Evolutionary conservation across 2,329 filamentous ascomycete species (phyloP), one percentile per base, ranked within the genome.

Genomic region (Pseudocercospora fijiensis): DNA sequence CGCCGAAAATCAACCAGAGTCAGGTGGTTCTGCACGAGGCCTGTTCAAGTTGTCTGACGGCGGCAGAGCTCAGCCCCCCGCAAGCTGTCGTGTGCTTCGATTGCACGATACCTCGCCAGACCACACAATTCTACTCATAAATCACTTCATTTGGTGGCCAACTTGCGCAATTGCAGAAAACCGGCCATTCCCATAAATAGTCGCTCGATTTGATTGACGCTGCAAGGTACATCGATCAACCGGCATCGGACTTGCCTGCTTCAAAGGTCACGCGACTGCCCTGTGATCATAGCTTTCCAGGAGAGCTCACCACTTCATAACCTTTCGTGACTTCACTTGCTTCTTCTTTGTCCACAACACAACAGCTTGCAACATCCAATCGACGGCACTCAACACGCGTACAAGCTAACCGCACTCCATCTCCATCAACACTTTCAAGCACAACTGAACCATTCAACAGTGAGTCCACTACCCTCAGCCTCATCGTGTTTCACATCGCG

Each of bases 391-490:
- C 10, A 41, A 56, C 16, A 56, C 53, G 53, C 28, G 53, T 56
- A 56, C 53, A 56, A 41, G 22, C 30, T 33, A 27, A 41, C n/a
- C 9, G 22, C 28, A 11, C 27, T 28, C 30, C n/a, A 16, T n/a
- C 20, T n/a, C 33, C 53, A 33, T 56, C 53, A 33, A 56, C 53
- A 24, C 30, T 56, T 10, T 30, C 53, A 56, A 56, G 16, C 53
- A 41, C 53, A 56, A 37, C 53, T 47, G 27, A 41, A 47, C 9
- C 57, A 58, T 58, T 58, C 57, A 58, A 47, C 57, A 58, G 57
- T 58, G 49, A 49, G 57, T 58, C 28, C 7, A n/a, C 22, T 24
- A 49, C 57, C 18, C 43, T 24, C 37, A 49, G 57, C 37, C 57
- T 58, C 57, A 22, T 47, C 37, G 10, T 49, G 37, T 58, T 16